A percentile compares a stretch with the other conserved stretches of the same genome.
Conservation (phyloP, 108 stramenopile genomes). For the Chaetoceros tenuissimus region DNA sequence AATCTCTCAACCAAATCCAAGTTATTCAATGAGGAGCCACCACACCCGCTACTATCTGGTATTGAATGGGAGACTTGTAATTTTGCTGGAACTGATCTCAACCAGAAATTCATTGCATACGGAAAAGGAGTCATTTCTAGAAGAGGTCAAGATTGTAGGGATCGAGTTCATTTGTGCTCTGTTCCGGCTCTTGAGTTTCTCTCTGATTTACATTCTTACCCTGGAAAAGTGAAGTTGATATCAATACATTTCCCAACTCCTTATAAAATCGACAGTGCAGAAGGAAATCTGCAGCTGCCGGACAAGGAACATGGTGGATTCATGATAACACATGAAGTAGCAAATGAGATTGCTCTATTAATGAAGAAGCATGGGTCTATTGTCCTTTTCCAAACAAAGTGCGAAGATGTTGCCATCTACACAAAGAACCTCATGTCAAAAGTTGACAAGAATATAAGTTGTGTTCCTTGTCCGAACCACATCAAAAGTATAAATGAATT, state of each 20-base stretch:
- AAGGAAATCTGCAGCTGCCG: constrained; percentile 26
- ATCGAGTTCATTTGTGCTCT: constrained; percentile 18
- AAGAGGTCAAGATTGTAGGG: constrained; percentile 2
- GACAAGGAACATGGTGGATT: constrained; percentile 7
- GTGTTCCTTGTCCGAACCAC: constrained; percentile 8
- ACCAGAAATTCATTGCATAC: constrained; percentile 17
- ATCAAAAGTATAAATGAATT: constrained; percentile 12
- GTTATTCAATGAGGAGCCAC: not conserved
- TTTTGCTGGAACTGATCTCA: constrained; percentile 28
- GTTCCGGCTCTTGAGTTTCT: constrained; percentile 19
- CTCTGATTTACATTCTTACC: constrained; percentile 13
- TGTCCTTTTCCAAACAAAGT: constrained; percentile 28
- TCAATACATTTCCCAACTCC: constrained; percentile 33
- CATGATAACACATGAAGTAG: constrained; percentile 17
- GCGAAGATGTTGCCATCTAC: constrained; percentile 25
- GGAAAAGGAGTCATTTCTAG: constrained; percentile 25
- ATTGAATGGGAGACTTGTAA: constrained; percentile 23
- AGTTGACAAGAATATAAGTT: constrained; percentile 4
- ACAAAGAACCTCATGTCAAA: constrained; percentile 11
- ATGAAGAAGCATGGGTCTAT: not conserved
- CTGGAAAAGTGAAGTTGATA: constrained; percentile 5
- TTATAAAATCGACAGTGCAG: constrained; percentile 5
- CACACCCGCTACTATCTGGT: too few relatives aligned
- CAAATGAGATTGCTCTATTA: constrained; percentile 11
- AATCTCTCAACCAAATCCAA: constrained; percentile 8